Evolutionary conservation across 257 asterid genomes (phyloP), one percentile per base, ranked within the genome.

Genomic region (Ballota nigra): DNA sequence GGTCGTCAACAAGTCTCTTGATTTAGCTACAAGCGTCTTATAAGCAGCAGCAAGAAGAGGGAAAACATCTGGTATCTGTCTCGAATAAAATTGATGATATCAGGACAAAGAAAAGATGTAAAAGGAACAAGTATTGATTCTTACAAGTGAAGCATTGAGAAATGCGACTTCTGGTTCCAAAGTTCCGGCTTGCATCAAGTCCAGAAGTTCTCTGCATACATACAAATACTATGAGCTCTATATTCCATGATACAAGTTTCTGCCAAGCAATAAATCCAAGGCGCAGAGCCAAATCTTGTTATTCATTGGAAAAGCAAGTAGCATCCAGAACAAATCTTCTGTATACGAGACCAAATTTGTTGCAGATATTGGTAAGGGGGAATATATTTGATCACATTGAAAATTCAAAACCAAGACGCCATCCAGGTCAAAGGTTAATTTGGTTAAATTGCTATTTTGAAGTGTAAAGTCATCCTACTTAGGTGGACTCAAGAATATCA

Each of bases 31-130:
- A 65, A 83, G 89, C 0, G 97, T 72, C 83, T 89, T 92, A 57
- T 86, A 74, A 29, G 97, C 98, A 77, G 99, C 96, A 40, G 89
- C 97, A 59, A 92, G 89, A 79, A 95, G 70, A 36, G 99, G 98
- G 85, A 89, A 95, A 57, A 86, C 90, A 60, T 88, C 90, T 2
- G 96, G 97, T 67, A 92, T 83, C 99, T 94, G 87, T 61, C 67
- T 36, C 76, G 52, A 73, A 55, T 22, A 26, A 53, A 61, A 53
- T 13, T 6, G 18, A 65, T 59, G 60, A 57, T 36, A 67, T 45
- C 19, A 79, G 15, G 16, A 52, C 38, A 60, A n/a, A 5, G 38
- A 12, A 19, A 4, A 59, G 4, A 8, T 28, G 45, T n/a, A 8
- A 22, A 31, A 51, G 66, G 6, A 22, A 23, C 4, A 31, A 0